phyloP scores from a whole-genome alignment of 2,329 filamentous ascomycete species.

The Akanthomyces dipterigenus region DNA sequence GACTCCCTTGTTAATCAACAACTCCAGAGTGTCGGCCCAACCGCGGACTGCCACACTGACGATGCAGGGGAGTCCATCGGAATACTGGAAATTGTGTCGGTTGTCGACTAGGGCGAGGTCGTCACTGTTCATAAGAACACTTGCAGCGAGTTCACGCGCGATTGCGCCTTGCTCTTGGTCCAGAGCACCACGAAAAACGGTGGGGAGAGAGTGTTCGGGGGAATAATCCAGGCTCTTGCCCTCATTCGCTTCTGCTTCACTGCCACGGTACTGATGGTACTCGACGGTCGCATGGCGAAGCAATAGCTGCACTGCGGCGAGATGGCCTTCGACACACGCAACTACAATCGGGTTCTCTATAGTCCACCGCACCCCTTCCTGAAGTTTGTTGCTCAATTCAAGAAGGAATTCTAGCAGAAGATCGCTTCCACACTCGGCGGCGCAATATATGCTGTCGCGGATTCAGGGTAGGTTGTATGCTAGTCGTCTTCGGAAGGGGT shows the following conservation, averaged over 20 bases:
- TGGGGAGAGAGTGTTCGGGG: background rate
- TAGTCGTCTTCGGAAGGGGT: background rate
- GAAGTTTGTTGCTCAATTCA: background rate
- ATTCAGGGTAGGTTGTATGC: background rate
- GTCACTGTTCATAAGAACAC: background rate
- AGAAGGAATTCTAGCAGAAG: background rate
- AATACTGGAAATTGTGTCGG: background rate
- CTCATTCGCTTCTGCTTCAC: background rate
- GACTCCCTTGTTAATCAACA: background rate
- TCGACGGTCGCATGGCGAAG: background rate
- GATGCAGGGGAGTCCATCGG: background rate
- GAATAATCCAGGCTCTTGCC: too few species aligned
- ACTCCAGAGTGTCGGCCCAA: background rate
- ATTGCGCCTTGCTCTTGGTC: background rate
- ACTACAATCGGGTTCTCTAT: background rate
- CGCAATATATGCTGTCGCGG: background rate
- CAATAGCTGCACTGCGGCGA: background rate
- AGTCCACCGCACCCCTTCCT: background rate
- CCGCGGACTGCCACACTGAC: background rate
- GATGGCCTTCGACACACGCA: background rate
- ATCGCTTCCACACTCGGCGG: background rate
- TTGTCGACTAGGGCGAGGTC: background rate
- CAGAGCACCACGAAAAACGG: background rate
- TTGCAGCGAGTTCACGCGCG: background rate
- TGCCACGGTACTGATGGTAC: background rate